Conservation (phyloP, 1,139 yeast genomes). For the Arxiozyma slooffiae region DNA sequence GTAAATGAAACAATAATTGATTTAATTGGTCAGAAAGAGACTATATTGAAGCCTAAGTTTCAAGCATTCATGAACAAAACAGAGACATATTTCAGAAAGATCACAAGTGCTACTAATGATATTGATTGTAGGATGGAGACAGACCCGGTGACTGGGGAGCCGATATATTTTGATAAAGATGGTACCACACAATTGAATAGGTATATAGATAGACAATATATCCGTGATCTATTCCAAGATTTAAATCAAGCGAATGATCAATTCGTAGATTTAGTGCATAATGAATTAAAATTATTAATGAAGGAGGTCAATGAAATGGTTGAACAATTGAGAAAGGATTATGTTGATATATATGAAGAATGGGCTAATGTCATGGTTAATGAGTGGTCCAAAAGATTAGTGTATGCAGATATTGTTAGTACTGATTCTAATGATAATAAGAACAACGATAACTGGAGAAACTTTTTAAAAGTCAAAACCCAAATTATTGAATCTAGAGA, state of each 20-base stretch:
- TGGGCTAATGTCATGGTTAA: conserved; percentile 59
- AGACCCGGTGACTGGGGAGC: conserved; percentile 36
- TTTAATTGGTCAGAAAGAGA: conserved; percentile 1
- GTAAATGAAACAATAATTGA: conserved; percentile 5
- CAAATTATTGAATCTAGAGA: conserved; percentile 24
- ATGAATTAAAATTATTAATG: conserved; percentile 5
- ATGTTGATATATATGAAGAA: conserved; percentile 59
- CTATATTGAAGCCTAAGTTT: conserved; percentile 26
- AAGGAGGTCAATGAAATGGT: conserved; percentile 18
- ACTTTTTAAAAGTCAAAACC: conserved; percentile 21
- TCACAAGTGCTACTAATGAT: conserved; percentile 40
- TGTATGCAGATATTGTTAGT: conserved; percentile 26
- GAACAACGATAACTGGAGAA: conserved; percentile 24
- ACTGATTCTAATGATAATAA: conserved; percentile 11
- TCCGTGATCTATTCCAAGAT: conserved; percentile 42
- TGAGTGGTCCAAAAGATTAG: conserved; percentile 41
- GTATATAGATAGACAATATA: conserved; percentile 46
- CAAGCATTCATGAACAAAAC: not conserved
- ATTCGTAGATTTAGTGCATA: conserved; percentile 5
- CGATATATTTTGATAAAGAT: conserved; percentile 29
- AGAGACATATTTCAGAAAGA: conserved; percentile 37
- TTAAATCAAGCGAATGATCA: conserved; percentile 25
- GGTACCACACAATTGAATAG: conserved; percentile 29
- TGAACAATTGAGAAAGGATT: conserved; percentile 41
- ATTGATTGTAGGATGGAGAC: conserved; percentile 42